Percentiles rank a stretch among this genome's conserved stretches.
Evolutionary conservation across 148 eudicot species (phyloP).

Genomic region (Rhododendron kiyosumense): DNA sequence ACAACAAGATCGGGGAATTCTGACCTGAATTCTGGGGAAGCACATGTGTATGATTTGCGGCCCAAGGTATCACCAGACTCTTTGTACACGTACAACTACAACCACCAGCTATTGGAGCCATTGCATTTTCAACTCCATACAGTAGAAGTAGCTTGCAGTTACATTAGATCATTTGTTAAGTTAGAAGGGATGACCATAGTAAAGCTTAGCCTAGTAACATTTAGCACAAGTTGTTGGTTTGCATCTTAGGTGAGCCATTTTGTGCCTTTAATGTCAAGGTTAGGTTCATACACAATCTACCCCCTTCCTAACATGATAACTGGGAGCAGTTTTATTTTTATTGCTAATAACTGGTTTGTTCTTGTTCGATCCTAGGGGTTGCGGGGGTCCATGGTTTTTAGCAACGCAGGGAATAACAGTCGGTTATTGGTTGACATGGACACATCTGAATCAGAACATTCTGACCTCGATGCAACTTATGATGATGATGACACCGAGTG

Average conservation of each 20-base stretch:
- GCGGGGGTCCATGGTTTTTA: constrained; percentile 48
- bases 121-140: neutral
- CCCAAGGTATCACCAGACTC: constrained; percentile 46
- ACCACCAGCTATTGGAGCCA: neutral
- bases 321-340: neutral
- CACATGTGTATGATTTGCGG: constrained; percentile 52
- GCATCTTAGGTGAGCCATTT: neutral
- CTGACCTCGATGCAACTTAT: constrained; percentile 27
- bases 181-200: neutral
- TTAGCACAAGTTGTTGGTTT: neutral
- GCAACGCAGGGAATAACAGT: constrained; percentile 20
- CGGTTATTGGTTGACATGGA: constrained; percentile 83
- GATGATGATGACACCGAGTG: constrained; percentile 24
- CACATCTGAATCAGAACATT: constrained; percentile 60
- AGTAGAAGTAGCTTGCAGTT: neutral
- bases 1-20: constrained; percentile 7
- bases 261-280: neutral
- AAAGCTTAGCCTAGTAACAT: neutral
- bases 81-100: neutral
- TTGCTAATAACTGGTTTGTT: neutral
- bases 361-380: constrained; percentile 35
- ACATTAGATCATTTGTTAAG: neutral
- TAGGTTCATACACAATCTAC: neutral
- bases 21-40: constrained; percentile 21
- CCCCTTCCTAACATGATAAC: neutral